Evolutionary conservation across 2,329 filamentous ascomycete species (phyloP).

Genomic region (Ciborinia camelliae): DNA sequence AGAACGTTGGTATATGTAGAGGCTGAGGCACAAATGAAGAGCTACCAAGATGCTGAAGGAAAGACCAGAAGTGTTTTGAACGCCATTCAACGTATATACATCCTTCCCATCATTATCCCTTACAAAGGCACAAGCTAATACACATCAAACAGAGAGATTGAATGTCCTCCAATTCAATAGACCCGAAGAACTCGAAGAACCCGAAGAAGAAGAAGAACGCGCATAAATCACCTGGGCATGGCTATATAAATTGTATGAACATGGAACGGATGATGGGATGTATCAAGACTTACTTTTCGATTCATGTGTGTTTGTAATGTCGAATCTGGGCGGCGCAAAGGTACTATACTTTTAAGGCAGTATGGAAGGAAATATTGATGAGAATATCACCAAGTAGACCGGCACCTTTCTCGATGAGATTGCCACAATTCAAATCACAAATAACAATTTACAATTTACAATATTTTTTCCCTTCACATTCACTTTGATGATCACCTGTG

Average conservation of each 20-base stretch:
- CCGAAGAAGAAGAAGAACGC: no score
- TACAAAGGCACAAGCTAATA: not conserved
- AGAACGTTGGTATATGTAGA: conserved; percentile 81
- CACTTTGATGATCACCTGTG: not conserved
- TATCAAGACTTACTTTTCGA: conserved; percentile 11
- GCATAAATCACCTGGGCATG: conserved; percentile 5
- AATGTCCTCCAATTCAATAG: conserved; percentile 21
- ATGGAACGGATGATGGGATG: conserved; percentile 5
- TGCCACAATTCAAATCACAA: not conserved
- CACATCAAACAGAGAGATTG: conserved; percentile 19
- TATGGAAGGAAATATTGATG: not conserved
- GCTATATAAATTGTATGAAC: conserved; percentile 7
- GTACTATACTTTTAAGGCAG: not conserved
- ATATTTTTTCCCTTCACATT: not conserved
- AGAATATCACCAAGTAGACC: not conserved
- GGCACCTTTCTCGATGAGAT: not conserved
- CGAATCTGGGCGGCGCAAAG: conserved; percentile 5
- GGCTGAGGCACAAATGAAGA: conserved; percentile 69
- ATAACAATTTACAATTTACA: not conserved
- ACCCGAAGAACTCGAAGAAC: no score
- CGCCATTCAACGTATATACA: conserved; percentile 68
- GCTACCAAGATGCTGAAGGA: conserved; percentile 68
- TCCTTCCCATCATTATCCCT: not conserved
- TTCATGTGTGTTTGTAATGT: conserved; percentile 7
- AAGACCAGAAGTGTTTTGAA: conserved; percentile 61